phyloP scores from a whole-genome alignment of 2,329 filamentous ascomycete species.

The Simplicillium aogashimaense region DNA sequence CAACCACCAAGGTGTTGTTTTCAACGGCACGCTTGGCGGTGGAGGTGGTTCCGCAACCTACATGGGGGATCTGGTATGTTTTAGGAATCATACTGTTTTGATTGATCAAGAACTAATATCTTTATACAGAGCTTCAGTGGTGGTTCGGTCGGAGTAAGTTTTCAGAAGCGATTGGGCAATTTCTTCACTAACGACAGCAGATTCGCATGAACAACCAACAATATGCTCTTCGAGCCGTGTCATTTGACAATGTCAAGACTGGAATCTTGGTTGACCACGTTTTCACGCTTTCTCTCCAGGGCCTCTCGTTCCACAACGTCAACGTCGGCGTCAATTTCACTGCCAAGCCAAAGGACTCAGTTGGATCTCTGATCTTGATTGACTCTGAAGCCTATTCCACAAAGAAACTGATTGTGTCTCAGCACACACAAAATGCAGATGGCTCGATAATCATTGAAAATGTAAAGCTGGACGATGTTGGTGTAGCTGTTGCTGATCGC shows the following conservation, averaged over 20 bases:
- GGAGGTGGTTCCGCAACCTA: slow-evolving; percentile 8
- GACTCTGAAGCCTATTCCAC: slow-evolving; percentile 7
- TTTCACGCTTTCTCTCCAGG: slow-evolving; percentile 8
- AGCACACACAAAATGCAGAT: slow-evolving; percentile 8
- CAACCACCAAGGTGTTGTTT: slow-evolving; percentile 8
- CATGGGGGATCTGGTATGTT: slow-evolving; percentile 6
- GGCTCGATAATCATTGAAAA: slow-evolving; percentile 9
- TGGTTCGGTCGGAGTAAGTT: no score
- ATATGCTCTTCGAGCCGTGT: slow-evolving; percentile 6
- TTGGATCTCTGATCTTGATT: slow-evolving; percentile 7
- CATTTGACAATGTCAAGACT: slow-evolving; percentile 8
- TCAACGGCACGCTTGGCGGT: slow-evolving; percentile 6
- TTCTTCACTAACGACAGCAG: neutral
- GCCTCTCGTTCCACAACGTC: slow-evolving; percentile 6
- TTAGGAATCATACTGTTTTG: neutral
- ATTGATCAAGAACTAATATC: no score
- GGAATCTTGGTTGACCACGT: slow-evolving; percentile 7
- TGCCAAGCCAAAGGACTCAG: slow-evolving; percentile 5
- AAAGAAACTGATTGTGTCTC: slow-evolving; percentile 6
- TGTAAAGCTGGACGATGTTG: slow-evolving; percentile 4
- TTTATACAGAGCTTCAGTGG: no score
- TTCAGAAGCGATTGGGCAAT: no score
- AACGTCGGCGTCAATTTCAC: slow-evolving; percentile 7
- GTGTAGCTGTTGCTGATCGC: slow-evolving; percentile 3
- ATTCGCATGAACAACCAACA: slow-evolving; percentile 8